phyloP scores from a whole-genome alignment of 257 asterid genomes.

The Solanum chilense region DNA sequence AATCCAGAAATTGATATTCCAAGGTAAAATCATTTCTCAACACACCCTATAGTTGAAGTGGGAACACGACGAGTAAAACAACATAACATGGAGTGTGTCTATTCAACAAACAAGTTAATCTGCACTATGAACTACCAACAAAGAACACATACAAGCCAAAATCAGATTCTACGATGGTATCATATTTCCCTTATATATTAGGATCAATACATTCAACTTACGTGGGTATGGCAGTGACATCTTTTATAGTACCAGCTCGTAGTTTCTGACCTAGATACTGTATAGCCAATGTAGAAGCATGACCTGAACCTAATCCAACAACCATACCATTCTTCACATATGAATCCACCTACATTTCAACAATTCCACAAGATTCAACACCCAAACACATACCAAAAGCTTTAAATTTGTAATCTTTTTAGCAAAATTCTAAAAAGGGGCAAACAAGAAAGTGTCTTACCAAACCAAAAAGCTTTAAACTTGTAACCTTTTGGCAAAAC shows the following conservation, averaged over 20 bases:
- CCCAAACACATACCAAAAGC: background rate
- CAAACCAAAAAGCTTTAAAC: background rate
- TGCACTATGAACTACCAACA: background rate
- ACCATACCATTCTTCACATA: constrained; percentile 69
- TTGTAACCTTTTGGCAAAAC: background rate
- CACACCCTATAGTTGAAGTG: background rate
- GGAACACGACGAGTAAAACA: too few relatives aligned
- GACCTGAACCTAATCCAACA: constrained; percentile 65
- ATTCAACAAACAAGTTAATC: background rate
- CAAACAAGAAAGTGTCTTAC: constrained; percentile 6
- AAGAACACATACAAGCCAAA: background rate
- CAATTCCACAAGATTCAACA: background rate
- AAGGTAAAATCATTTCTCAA: background rate
- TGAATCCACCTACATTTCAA: constrained; percentile 51
- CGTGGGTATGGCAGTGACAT: constrained; percentile 53
- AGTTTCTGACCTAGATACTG: constrained; percentile 65
- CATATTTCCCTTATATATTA: background rate
- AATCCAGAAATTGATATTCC: background rate
- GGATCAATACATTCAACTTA: constrained; percentile 8
- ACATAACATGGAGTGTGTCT: background rate
- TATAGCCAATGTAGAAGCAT: constrained; percentile 56
- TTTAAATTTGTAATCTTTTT: background rate
- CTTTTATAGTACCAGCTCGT: constrained; percentile 41
- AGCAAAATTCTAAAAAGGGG: background rate
- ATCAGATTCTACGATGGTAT: background rate